These are phyloP conservation scores for Penicillium antarcticum DNA, from an alignment of 495 filamentous ascomycete species.

Conservation along the genomic window DNA sequence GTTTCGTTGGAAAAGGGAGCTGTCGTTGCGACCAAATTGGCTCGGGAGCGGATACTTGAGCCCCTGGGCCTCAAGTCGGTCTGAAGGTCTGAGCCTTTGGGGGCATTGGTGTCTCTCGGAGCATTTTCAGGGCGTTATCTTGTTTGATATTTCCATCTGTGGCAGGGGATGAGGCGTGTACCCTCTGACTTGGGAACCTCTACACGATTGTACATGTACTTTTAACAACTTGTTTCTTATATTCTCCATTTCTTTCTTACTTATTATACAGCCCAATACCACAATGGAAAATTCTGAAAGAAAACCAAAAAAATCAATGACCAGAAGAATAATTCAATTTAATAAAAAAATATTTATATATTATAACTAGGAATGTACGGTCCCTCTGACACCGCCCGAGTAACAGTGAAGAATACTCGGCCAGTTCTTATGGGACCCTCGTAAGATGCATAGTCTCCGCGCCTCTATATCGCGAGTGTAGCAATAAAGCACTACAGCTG, in stretches of 20 bases:
- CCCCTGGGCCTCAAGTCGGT: conserved; percentile 43
- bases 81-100: conserved; percentile 11
- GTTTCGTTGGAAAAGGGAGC: conserved; percentile 82
- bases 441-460: conserved; percentile 66
- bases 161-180: conserved; percentile 6
- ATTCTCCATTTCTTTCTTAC: conserved; percentile 3
- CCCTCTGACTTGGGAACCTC: conserved; percentile 5
- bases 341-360: conserved; percentile 2
- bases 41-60: conserved; percentile 71
- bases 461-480: conserved; percentile 76
- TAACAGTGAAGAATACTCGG: conserved; percentile 69
- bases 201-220: conserved; percentile 29
- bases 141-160: conserved; percentile 21
- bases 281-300: background rate
- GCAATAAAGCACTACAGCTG: conserved; percentile 58
- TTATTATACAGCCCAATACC: conserved; percentile 12
- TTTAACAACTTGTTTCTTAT: conserved; percentile 15
- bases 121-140: conserved; percentile 43
- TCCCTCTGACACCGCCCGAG: conserved; percentile 89
- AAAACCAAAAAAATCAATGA: background rate
- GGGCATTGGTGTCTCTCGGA: conserved; percentile 29
- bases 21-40: conserved; percentile 68
- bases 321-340: background rate
- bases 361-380: conserved; percentile 56
- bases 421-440: conserved; percentile 87